These are phyloP conservation scores for Aspergillus avenaceus DNA, from an alignment of 495 filamentous ascomycete species.

Conservation along the genomic window DNA sequence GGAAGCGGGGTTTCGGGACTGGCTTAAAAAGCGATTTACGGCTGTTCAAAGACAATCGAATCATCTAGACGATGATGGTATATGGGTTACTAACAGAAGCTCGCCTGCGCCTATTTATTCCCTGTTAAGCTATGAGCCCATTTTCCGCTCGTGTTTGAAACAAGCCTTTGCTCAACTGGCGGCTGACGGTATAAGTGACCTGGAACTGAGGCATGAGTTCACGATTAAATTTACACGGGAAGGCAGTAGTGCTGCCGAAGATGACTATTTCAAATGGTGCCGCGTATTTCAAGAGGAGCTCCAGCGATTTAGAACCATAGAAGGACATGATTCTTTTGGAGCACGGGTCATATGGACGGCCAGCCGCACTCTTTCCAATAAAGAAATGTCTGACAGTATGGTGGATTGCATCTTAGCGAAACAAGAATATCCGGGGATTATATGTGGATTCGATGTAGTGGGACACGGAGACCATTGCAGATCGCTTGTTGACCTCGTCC, in stretches of 20 bases:
- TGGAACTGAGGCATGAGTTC: slow-evolving; percentile 65
- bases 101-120: slow-evolving; percentile 67
- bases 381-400: slow-evolving; percentile 72
- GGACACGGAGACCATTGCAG: slow-evolving; percentile 79
- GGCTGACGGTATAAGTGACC: slow-evolving; percentile 77
- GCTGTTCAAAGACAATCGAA: slow-evolving; percentile 67
- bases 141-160: slow-evolving; percentile 72
- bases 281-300: slow-evolving; percentile 72
- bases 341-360: slow-evolving; percentile 85
- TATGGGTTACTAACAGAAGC: slow-evolving; percentile 73
- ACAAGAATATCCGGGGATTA: slow-evolving; percentile 66
- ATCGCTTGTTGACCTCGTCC: slow-evolving; percentile 69
- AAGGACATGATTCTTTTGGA: slow-evolving; percentile 76
- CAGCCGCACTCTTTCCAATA: slow-evolving; percentile 56
- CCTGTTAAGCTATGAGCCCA: slow-evolving; percentile 85
- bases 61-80: slow-evolving; percentile 58
- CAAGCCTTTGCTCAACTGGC: slow-evolving; percentile 62
- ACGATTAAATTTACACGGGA: slow-evolving; percentile 54
- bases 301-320: slow-evolving; percentile 65
- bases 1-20: slow-evolving; percentile 64
- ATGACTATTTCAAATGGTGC: slow-evolving; percentile 62
- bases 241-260: slow-evolving; percentile 55
- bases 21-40: slow-evolving; percentile 71
- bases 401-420: slow-evolving; percentile 80
- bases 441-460: slow-evolving; percentile 86